These are phyloP conservation scores for Ceratobasidium sp. DNA, from an alignment of 1,284 basidiomycete genomes.

Conservation along the genomic window DNA sequence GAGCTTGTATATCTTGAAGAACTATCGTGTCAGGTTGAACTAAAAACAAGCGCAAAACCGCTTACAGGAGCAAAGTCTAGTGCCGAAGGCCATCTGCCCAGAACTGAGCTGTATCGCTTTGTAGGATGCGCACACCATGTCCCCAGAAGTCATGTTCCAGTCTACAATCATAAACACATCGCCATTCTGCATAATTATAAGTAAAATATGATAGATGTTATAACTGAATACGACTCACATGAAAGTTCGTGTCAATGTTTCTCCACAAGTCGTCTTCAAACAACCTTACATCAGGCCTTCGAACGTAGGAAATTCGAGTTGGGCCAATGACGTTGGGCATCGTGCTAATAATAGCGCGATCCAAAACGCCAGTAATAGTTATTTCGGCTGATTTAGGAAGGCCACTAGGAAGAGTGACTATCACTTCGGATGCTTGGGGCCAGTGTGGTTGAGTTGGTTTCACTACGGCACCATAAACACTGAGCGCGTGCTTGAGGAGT, in stretches of 20 bases:
- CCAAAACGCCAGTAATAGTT: conserved; percentile 15
- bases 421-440: conserved; percentile 10
- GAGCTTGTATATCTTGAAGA: conserved; percentile 16
- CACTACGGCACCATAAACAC: conserved; percentile 4
- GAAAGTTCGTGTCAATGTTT: conserved; percentile 27
- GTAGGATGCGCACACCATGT: conserved; percentile 35
- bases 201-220: background rate
- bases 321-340: conserved; percentile 31
- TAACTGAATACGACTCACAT: background rate
- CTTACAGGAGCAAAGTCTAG: conserved; percentile 24
- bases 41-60: background rate
- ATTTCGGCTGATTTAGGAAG: conserved; percentile 31
- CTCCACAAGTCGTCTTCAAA: conserved; percentile 34
- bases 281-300: conserved; percentile 15
- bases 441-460: conserved; percentile 16
- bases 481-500: conserved; percentile 30
- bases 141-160: conserved; percentile 25
- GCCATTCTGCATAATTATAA: background rate
- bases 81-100: conserved; percentile 19
- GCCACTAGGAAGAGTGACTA: conserved; percentile 26
- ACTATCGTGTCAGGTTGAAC: background rate
- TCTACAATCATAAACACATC: conserved; percentile 25
- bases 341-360: background rate
- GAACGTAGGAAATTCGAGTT: conserved; percentile 1
- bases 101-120: background rate